Conservation (phyloP, 371 early-diverging fungal species). For the Ordospora colligata region DNA sequence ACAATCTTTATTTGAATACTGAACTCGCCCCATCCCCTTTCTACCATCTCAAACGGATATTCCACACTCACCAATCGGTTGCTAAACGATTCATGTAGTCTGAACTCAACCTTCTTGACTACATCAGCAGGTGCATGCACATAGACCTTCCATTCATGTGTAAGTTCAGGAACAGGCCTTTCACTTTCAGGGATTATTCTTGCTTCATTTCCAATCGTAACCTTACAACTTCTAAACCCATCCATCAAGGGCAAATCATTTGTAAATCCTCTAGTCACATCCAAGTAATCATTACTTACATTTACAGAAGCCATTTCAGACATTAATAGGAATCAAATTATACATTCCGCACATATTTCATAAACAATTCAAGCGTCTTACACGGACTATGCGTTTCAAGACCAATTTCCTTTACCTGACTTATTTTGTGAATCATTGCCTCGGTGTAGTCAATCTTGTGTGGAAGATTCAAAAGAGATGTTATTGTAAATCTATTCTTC, state of each 20-base stretch:
- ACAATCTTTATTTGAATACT: constrained; percentile 76
- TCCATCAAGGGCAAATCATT: constrained; percentile 10
- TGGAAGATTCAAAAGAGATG: background rate
- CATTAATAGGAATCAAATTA: too few relatives aligned
- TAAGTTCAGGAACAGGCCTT: constrained; percentile 54
- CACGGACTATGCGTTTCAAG: background rate
- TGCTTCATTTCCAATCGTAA: constrained; percentile 41
- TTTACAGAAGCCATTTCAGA: too few relatives aligned
- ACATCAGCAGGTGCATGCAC: constrained; percentile 74
- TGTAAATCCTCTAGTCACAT: too few relatives aligned
- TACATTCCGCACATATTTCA: background rate
- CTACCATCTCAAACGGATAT: constrained; percentile 77
- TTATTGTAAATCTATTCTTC: constrained; percentile 10
- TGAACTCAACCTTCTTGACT: constrained; percentile 74
- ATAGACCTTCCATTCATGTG: constrained; percentile 67
- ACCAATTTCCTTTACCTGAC: background rate
- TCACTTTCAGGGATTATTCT: constrained; percentile 25
- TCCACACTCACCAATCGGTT: constrained; percentile 71
- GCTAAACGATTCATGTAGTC: constrained; percentile 84
- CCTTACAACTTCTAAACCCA: constrained; percentile 24
- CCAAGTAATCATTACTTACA: too few relatives aligned
- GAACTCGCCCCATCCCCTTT: constrained; percentile 97
- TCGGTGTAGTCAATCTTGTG: constrained; percentile 11
- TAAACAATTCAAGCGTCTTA: background rate
- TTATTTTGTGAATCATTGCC: background rate